Conservation (phyloP, 1,284 basidiomycete species). For the Ustilago cynodontis region DNA sequence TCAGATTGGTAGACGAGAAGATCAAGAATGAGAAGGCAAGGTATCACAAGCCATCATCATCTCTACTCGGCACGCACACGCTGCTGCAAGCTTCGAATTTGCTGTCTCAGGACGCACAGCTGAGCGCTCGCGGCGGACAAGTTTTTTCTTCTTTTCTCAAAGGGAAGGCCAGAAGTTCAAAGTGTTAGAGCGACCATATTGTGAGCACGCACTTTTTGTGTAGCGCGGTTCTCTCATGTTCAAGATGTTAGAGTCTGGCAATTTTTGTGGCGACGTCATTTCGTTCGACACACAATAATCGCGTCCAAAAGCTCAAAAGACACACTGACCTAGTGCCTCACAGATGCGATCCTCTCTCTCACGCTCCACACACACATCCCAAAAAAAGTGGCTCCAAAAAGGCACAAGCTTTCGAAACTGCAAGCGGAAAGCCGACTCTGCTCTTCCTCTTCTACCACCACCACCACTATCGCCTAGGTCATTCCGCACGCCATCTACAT, state of each 20-base stretch:
- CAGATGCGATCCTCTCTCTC: background rate
- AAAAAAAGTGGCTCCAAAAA: slow-evolving; percentile 11
- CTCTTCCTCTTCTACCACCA: slow-evolving; percentile 27
- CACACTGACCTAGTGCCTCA: slow-evolving; percentile 17
- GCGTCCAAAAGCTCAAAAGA: slow-evolving; percentile 3
- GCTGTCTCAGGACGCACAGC: background rate
- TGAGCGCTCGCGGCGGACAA: slow-evolving; percentile 14
- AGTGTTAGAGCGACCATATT: slow-evolving; percentile 15
- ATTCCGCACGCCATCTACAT: slow-evolving; percentile 3
- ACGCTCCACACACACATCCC: slow-evolving; percentile 19
- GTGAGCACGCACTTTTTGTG: slow-evolving; percentile 4
- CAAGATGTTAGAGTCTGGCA: background rate
- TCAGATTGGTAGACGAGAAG: slow-evolving; percentile 16
- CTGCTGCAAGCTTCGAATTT: slow-evolving; percentile 2
- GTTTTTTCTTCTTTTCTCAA: slow-evolving; percentile 25
- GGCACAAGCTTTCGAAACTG: background rate
- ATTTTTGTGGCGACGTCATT: slow-evolving; percentile 16
- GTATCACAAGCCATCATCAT: background rate
- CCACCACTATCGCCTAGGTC: slow-evolving; percentile 21
- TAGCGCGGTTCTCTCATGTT: background rate
- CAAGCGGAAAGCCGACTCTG: slow-evolving; percentile 3
- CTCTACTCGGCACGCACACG: slow-evolving; percentile 21
- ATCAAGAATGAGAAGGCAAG: background rate
- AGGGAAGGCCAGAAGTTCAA: background rate
- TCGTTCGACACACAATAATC: background rate